Evolutionary conservation across 1,284 basidiomycete species (phyloP).

Genomic region (Athelia sp.): DNA sequence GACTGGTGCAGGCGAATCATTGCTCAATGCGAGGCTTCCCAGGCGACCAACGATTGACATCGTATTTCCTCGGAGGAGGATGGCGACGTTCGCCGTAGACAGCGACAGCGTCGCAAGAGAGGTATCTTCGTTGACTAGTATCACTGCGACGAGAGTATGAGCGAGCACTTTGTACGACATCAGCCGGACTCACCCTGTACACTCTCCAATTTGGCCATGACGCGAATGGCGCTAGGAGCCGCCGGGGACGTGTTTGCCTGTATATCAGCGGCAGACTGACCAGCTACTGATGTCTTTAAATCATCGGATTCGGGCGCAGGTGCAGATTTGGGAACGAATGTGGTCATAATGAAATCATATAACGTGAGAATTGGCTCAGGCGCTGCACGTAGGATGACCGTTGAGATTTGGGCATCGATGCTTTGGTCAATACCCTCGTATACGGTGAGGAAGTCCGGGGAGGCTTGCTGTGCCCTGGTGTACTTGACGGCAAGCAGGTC

Average conservation of each 20-base stretch:
- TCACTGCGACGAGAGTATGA: constrained; percentile 42
- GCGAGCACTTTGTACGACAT: constrained; percentile 8
- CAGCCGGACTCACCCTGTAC: constrained; percentile 60
- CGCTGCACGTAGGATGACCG: constrained; percentile 86
- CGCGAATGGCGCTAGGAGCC: constrained; percentile 64
- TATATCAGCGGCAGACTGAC: background rate
- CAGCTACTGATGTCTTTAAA: constrained; percentile 5
- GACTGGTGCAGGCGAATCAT: constrained; percentile 61
- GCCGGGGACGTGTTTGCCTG: constrained; percentile 10
- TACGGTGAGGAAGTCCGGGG: constrained; percentile 81
- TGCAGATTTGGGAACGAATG: constrained; percentile 67
- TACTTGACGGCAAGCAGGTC: constrained; percentile 88
- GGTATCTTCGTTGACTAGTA: constrained; percentile 74
- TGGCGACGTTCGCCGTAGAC: constrained; percentile 86
- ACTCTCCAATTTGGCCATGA: constrained; percentile 84
- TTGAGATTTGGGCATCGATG: constrained; percentile 87
- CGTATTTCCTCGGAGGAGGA: constrained; percentile 73
- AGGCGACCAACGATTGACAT: constrained; percentile 82
- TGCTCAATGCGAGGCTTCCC: constrained; percentile 82
- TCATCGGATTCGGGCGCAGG: constrained; percentile 10
- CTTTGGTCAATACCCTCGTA: constrained; percentile 90
- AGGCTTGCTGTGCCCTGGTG: constrained; percentile 74
- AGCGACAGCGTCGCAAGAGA: constrained; percentile 85
- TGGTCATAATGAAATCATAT: constrained; percentile 98
- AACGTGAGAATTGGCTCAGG: constrained; percentile 90